Evolutionary conservation across 345 rosid genomes (phyloP), one percentile per base, ranked within the genome.

Genomic region (Capsella bursapastoris): DNA sequence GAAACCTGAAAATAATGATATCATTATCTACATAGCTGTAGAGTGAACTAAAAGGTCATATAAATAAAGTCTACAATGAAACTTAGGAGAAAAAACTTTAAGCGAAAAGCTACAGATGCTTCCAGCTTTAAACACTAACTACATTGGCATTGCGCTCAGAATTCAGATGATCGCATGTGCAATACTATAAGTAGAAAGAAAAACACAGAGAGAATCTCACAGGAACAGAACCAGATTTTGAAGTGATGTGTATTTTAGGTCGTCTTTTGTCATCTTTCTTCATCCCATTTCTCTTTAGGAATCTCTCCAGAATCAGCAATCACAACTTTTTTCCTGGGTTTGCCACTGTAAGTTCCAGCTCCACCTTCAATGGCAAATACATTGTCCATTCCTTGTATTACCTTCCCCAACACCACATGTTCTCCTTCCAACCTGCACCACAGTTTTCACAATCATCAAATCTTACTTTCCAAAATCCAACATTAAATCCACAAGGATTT

Each of bases 361-460:
- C 99, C 97, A 2, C 99, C 99, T 87, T 95, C 97, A 45, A 92
- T 90, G 45, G 86, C 88, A 44, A 86, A 95, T 44, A 92, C 91
- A 61, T 43, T 86, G 65, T 95, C 99, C 98, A 95, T 95, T 56
- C 97, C 99, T 66, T 95, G 96, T 69, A 90, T 82, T 7, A 92
- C 97, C 87, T 85, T 95, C 59, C 99, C 99, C 2, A 95, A 87
- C 10, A 89, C 99, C 22, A 90, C 97, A 44, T 95, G 99, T 78
- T 92, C 97, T 56, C 97, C 96, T 66, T 95, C 99, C 90, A 95
- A 83, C 97, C 98, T 93, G 35, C 48, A 76, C 52, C 48, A 68
- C 50, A 44, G 37, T 45, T 62, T 34, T 35, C 57, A 57, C 70
- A 61, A 28, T 34, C 29, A 61, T 38, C 52, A 48, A 75, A 40